Conservation (phyloP, 163 green algal genomes). For the Picocystis sp. region DNA sequence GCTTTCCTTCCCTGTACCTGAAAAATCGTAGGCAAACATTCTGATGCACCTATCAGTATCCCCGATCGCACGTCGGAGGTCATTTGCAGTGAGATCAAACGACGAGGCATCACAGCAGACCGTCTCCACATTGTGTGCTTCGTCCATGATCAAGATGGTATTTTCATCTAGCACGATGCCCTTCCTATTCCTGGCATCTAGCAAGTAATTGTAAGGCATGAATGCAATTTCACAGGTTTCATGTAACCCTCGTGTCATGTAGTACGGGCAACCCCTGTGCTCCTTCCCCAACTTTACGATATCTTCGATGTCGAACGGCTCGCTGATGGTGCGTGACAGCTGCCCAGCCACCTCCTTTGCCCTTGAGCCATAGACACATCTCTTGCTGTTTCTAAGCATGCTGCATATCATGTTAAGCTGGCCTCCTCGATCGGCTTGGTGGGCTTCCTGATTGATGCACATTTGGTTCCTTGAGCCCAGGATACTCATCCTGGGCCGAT, state of each 20-base stretch:
- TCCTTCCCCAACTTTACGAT: conserved; percentile 35
- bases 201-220: conserved; percentile 91
- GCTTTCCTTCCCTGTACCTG: too few relatives aligned
- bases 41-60: too few relatives aligned
- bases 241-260: conserved; percentile 26
- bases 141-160: conserved; percentile 86
- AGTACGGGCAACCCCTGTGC: conserved; percentile 72
- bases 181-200: conserved; percentile 32
- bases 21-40: too few relatives aligned
- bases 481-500: conserved; percentile 32
- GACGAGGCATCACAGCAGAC: conserved; percentile 64
- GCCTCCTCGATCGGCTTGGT: conserved; percentile 25
- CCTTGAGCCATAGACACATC: neutral
- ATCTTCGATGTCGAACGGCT: conserved; percentile 86
- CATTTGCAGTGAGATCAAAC: conserved; percentile 50
- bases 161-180: conserved; percentile 20
- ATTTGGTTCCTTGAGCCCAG: conserved; percentile 65
- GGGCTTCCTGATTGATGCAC: conserved; percentile 53
- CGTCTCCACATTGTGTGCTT: conserved; percentile 91
- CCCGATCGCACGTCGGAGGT: neutral
- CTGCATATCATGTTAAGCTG: conserved; percentile 12
- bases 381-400: conserved; percentile 1
- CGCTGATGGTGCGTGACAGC: conserved; percentile 13
- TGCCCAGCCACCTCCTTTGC: conserved; percentile 4
- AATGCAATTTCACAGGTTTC: conserved; percentile 52